Conservation (phyloP, 306 rosid genomes). For the Cicer judaicum region DNA sequence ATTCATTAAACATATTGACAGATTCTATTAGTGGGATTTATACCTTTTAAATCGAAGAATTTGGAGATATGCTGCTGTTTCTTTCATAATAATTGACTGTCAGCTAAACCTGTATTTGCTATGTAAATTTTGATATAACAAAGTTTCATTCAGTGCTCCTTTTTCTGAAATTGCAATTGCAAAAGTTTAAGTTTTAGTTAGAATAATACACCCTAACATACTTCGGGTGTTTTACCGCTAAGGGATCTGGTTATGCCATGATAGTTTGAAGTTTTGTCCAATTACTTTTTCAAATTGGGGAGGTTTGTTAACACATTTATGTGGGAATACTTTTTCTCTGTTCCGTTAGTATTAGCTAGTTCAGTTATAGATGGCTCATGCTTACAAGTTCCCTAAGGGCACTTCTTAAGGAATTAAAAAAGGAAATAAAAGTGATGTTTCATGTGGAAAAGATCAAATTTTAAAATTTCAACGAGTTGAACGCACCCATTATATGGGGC, state of each 20-base stretch:
- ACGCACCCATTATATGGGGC: too few species aligned
- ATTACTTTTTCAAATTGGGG: slow-evolving; percentile 31
- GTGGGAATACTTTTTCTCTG: slow-evolving; percentile 9
- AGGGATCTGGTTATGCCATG: slow-evolving; percentile 19
- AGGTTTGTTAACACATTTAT: slow-evolving; percentile 19
- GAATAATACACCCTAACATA: slow-evolving; percentile 8
- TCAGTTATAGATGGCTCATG: not conserved
- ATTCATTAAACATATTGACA: slow-evolving; percentile 24
- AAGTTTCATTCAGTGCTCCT: not conserved
- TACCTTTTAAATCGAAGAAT: slow-evolving; percentile 3
- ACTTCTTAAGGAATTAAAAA: too few species aligned
- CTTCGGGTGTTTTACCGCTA: slow-evolving; percentile 29
- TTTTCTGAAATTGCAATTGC: slow-evolving; percentile 27
- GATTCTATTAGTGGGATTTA: slow-evolving; percentile 35
- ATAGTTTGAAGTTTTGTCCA: slow-evolving; percentile 27
- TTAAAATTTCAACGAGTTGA: too few species aligned
- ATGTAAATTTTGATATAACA: slow-evolving; percentile 3
- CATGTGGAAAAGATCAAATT: too few species aligned
- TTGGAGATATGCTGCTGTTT: not conserved
- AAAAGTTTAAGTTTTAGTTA: slow-evolving; percentile 14
- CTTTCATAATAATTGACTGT: slow-evolving; percentile 8
- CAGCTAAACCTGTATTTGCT: slow-evolving; percentile 18
- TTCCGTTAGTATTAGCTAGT: not conserved
- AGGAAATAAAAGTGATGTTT: too few species aligned
- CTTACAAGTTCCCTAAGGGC: too few species aligned